These are phyloP conservation scores for Stachybotrys elegans DNA, from an alignment of 2,329 filamentous ascomycete genomes.

Conservation along the genomic window DNA sequence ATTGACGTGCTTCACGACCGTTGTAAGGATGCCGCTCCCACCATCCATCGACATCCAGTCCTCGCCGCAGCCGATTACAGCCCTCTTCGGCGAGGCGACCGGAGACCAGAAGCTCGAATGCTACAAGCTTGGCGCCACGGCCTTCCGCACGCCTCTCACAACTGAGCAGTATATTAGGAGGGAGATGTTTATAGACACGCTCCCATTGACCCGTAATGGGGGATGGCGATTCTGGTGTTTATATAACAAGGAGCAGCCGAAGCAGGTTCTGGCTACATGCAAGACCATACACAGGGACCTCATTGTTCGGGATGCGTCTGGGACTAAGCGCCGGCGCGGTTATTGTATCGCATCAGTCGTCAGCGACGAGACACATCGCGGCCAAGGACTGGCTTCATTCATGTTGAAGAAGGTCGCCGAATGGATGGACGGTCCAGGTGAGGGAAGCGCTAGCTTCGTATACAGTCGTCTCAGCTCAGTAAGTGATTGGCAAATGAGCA, in stretches of 20 bases:
- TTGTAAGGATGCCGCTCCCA: no score
- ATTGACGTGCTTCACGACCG: no score
- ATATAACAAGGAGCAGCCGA: neutral
- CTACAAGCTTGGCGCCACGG: neutral
- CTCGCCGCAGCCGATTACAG: no score
- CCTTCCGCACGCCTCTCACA: neutral
- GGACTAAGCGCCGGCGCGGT: neutral
- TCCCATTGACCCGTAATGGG: neutral
- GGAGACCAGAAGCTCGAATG: neutral
- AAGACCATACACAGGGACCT: neutral
- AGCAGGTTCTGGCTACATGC: neutral
- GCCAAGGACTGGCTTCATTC: neutral
- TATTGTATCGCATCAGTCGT: constrained; percentile 1
- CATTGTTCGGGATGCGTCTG: neutral
- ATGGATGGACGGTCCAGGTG: neutral
- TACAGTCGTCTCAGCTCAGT: neutral
- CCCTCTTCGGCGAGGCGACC: neutral
- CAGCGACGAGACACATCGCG: neutral
- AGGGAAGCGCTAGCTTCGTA: neutral
- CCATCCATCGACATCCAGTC: no score
- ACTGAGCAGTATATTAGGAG: neutral
- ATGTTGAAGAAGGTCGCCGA: neutral
- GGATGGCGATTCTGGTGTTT: neutral
- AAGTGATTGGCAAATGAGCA: neutral
- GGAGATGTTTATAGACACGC: neutral